These are phyloP conservation scores for Leptographium flavum DNA, from an alignment of 2,329 filamentous ascomycete genomes.

Conservation along the genomic window DNA sequence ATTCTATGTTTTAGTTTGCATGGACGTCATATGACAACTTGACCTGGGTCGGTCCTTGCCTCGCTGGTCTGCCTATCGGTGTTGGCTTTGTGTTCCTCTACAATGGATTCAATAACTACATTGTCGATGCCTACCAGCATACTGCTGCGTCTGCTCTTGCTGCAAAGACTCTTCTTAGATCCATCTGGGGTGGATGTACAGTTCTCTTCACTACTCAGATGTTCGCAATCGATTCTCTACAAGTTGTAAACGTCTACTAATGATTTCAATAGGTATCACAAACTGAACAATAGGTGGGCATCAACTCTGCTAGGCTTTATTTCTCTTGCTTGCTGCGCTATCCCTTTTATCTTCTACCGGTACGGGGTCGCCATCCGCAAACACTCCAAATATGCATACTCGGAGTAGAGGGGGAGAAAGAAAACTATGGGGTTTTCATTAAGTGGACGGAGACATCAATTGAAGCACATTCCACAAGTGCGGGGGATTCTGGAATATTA, in stretches of 20 bases:
- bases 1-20: slow-evolving; percentile 13
- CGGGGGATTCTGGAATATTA: too few relatives aligned
- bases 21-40: slow-evolving; percentile 19
- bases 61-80: slow-evolving; percentile 17
- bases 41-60: slow-evolving; percentile 19
- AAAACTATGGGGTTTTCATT: too few relatives aligned
- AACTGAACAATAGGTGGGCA: slow-evolving; percentile 10
- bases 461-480: too few relatives aligned
- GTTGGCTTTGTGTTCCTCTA: slow-evolving; percentile 16
- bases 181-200: slow-evolving; percentile 35
- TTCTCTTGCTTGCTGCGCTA: slow-evolving; percentile 26
- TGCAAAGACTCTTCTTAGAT: slow-evolving; percentile 44
- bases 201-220: slow-evolving; percentile 29
- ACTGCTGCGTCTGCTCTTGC: slow-evolving; percentile 40
- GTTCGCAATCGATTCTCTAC: slow-evolving; percentile 18
- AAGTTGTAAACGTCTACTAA: slow-evolving; percentile 9
- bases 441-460: too few relatives aligned
- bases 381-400: slow-evolving; percentile 2
- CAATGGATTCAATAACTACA: slow-evolving; percentile 35
- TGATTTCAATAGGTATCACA: background rate
- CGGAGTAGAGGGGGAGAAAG: too few relatives aligned
- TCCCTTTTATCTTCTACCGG: slow-evolving; percentile 27
- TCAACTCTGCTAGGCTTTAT: slow-evolving; percentile 27
- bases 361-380: slow-evolving; percentile 29
- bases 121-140: slow-evolving; percentile 41